These are phyloP conservation scores for Beta corolliflora DNA, from an alignment of 179 eudicot genomes.

Conservation along the genomic window DNA sequence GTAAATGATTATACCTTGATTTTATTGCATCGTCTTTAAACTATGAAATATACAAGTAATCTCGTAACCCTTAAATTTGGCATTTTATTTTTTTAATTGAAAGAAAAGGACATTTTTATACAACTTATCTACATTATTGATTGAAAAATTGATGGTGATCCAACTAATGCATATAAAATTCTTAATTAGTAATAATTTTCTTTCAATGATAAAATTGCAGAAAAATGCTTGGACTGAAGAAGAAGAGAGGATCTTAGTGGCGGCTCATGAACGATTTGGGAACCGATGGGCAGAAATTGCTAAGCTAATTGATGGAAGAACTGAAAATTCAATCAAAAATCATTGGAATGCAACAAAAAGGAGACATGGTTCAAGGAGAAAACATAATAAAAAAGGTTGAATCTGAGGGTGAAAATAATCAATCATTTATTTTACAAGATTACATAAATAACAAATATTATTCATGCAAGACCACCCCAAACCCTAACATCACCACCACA, in stretches of 20 bases:
- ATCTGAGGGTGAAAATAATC: conserved; percentile 7
- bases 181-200: not conserved
- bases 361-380: conserved; percentile 48
- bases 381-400: conserved; percentile 27
- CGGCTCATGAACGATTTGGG: conserved; percentile 54
- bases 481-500: conserved; percentile 11
- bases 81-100: no score
- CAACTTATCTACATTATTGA: no score
- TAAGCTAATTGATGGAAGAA: conserved; percentile 59
- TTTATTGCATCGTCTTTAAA: no score
- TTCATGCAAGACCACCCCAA: conserved; percentile 1
- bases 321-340: conserved; percentile 76
- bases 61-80: no score
- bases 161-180: no score
- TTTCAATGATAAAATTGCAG: conserved; percentile 30
- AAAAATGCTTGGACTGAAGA: conserved; percentile 75
- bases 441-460: conserved; percentile 43
- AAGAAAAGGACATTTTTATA: no score
- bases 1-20: no score
- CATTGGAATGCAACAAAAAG: conserved; percentile 83
- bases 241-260: conserved; percentile 58
- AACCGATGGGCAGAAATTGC: conserved; percentile 83
- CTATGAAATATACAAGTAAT: no score
- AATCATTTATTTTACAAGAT: conserved; percentile 51
- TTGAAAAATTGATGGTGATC: no score